phyloP scores from a whole-genome alignment of 1,284 basidiomycete genomes.

The Stygiomarasmius scandens region DNA sequence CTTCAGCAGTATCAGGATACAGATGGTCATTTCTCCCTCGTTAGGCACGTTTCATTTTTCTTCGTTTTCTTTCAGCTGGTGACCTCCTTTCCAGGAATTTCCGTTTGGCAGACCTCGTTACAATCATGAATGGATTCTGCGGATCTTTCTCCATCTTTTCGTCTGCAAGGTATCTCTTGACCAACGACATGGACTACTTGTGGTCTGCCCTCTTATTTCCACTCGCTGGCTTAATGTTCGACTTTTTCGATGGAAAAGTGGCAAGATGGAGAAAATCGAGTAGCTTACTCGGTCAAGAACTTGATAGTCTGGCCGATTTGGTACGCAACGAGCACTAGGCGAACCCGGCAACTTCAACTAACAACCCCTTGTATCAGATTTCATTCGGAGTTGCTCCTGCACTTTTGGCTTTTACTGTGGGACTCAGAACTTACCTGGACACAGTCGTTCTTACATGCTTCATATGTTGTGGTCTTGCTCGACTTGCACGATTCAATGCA shows the following conservation, averaged over 20 bases:
- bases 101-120: slow-evolving; percentile 96
- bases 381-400: slow-evolving; percentile 98
- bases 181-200: slow-evolving; percentile 79
- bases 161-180: slow-evolving; percentile 85
- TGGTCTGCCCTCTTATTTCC: slow-evolving; percentile 90
- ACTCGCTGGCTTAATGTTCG: slow-evolving; percentile 95
- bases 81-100: slow-evolving; percentile 75
- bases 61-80: slow-evolving; percentile 9
- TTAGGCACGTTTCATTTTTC: slow-evolving; percentile 62
- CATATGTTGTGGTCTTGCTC: slow-evolving; percentile 94
- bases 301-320: slow-evolving; percentile 96
- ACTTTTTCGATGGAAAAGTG: slow-evolving; percentile 97
- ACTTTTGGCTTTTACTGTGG: slow-evolving; percentile 89
- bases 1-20: slow-evolving; percentile 87
- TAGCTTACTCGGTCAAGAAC: slow-evolving; percentile 97
- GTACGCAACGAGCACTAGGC: slow-evolving; percentile 45
- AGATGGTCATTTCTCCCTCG: slow-evolving; percentile 93
- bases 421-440: slow-evolving; percentile 89
- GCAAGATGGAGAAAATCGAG: slow-evolving; percentile 95
- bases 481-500: slow-evolving; percentile 97
- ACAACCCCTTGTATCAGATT: slow-evolving; percentile 54
- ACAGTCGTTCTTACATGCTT: slow-evolving; percentile 86
- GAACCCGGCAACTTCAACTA: slow-evolving; percentile 13
- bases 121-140: slow-evolving; percentile 99
- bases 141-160: slow-evolving; percentile 96